Percentiles rank a stretch among this genome's conserved stretches.
phyloP scores from a whole-genome alignment of 306 rosid genomes.

The Lupinus albus region DNA sequence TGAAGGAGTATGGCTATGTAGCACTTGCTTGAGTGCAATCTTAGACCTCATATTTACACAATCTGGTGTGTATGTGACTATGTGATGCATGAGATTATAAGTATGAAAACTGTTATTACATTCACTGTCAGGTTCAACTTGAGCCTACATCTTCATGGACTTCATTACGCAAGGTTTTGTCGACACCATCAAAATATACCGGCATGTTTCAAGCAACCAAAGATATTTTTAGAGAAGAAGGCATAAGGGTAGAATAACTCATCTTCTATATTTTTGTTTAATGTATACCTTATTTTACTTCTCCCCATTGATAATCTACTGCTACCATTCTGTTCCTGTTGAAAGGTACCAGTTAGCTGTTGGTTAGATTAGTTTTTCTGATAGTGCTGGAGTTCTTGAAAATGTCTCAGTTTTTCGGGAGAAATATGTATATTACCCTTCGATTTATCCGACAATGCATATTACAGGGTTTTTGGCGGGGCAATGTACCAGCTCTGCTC shows the following conservation, averaged over 20 bases:
- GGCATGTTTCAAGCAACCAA: slow-evolving; percentile 89
- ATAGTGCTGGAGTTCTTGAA: slow-evolving; percentile 22
- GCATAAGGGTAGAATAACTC: slow-evolving; percentile 62
- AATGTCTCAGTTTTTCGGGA: not conserved
- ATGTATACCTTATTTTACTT: not conserved
- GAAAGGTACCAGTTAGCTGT: slow-evolving; percentile 12
- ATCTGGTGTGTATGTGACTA: slow-evolving; percentile 15
- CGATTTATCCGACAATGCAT: slow-evolving; percentile 9
- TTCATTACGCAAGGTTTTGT: slow-evolving; percentile 52
- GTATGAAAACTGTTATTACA: slow-evolving; percentile 18
- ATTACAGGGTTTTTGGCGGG: slow-evolving; percentile 96
- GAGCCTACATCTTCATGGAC: slow-evolving; percentile 91
- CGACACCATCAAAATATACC: slow-evolving; percentile 81
- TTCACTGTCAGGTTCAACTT: slow-evolving; percentile 78
- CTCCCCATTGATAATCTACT: slow-evolving; percentile 3
- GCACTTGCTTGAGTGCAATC: not conserved
- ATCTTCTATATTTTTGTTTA: slow-evolving; percentile 30
- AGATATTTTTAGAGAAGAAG: slow-evolving; percentile 96
- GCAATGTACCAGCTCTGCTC: slow-evolving; percentile 96
- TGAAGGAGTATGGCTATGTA: slow-evolving; percentile 12
- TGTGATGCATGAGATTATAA: slow-evolving; percentile 7
- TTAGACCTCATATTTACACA: slow-evolving; percentile 16
- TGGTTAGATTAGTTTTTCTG: slow-evolving; percentile 12
- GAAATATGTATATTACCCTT: not conserved
- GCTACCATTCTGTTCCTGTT: slow-evolving; percentile 4